Conservation (phyloP, 2,329 filamentous ascomycete genomes). For the Plenodomus biglobosus region DNA sequence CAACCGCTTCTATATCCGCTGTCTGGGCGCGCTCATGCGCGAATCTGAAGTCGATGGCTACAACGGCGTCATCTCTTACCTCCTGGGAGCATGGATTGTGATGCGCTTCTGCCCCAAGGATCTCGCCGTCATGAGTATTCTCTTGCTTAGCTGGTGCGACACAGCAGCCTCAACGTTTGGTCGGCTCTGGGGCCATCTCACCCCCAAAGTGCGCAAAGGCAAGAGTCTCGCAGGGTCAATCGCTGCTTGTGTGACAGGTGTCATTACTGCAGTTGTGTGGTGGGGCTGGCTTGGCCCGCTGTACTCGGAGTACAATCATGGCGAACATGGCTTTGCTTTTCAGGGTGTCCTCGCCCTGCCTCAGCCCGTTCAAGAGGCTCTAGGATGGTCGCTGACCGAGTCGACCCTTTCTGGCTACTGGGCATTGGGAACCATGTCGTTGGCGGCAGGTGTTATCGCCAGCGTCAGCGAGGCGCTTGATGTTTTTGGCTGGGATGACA, state of each 20-base stretch:
- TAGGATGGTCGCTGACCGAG: conserved; percentile 63
- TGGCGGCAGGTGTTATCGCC: conserved; percentile 86
- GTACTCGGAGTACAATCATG: conserved; percentile 39
- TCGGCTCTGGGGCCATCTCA: conserved; percentile 84
- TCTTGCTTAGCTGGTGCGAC: conserved; percentile 96
- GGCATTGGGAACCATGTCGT: conserved; percentile 77
- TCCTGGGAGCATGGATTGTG: conserved; percentile 85
- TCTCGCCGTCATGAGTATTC: conserved; percentile 81
- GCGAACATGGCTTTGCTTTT: conserved; percentile 73
- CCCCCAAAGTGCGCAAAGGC: conserved; percentile 76
- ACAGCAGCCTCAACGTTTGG: conserved; percentile 95
- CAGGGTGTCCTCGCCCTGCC: conserved; percentile 75
- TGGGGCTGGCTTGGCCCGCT: conserved; percentile 81
- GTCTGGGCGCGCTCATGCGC: conserved; percentile 89
- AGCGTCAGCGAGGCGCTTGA: conserved; percentile 89
- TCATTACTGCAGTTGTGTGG: conserved; percentile 80
- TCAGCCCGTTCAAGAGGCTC: conserved; percentile 54
- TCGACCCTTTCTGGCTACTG: conserved; percentile 67
- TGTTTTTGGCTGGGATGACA: conserved; percentile 93
- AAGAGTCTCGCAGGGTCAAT: conserved; percentile 90
- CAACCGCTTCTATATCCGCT: conserved; percentile 83
- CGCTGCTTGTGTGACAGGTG: conserved; percentile 79
- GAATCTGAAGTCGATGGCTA: conserved; percentile 92
- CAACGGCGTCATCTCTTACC: conserved; percentile 97
- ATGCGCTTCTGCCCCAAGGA: conserved; percentile 91